phyloP scores from a whole-genome alignment of 2,329 filamentous ascomycete genomes.

The Fusarium sambucinum region DNA sequence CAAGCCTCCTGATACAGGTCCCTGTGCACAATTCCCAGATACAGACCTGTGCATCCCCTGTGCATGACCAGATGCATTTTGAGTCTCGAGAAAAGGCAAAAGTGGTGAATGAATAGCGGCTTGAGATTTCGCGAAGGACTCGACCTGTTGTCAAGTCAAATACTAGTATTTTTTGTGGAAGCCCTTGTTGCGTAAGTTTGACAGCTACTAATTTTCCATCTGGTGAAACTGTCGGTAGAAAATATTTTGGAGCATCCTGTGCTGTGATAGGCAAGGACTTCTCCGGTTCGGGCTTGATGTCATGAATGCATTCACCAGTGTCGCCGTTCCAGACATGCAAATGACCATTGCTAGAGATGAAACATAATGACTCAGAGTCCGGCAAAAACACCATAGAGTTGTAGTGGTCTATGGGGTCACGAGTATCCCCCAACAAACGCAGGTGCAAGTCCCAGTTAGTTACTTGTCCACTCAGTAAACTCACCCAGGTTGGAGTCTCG shows the following conservation, averaged over 20 bases:
- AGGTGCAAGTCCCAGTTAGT: not conserved
- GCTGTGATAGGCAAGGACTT: too few species aligned
- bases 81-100: not conserved
- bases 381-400: not conserved
- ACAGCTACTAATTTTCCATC: not conserved
- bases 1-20: not conserved
- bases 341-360: fast-evolving
- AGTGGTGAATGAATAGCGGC: fast-evolving
- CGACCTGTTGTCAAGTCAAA: not conserved
- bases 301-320: not conserved
- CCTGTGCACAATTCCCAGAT: not conserved
- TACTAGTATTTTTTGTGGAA: not conserved
- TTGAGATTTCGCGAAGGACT: fast-evolving
- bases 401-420: fast-evolving
- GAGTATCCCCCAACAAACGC: fast-evolving
- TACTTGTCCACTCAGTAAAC: not conserved
- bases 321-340: not conserved
- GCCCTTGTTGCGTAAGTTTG: fast-evolving
- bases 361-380: not conserved
- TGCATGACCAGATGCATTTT: not conserved
- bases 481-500: fast-evolving
- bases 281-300: not conserved
- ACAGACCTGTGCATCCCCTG: not conserved
- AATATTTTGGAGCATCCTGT: too few species aligned
- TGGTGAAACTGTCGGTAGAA: fast-evolving